Evolutionary conservation across 164 flowering plant species (phyloP).

Genomic region (Paratinospora sagittata): DNA sequence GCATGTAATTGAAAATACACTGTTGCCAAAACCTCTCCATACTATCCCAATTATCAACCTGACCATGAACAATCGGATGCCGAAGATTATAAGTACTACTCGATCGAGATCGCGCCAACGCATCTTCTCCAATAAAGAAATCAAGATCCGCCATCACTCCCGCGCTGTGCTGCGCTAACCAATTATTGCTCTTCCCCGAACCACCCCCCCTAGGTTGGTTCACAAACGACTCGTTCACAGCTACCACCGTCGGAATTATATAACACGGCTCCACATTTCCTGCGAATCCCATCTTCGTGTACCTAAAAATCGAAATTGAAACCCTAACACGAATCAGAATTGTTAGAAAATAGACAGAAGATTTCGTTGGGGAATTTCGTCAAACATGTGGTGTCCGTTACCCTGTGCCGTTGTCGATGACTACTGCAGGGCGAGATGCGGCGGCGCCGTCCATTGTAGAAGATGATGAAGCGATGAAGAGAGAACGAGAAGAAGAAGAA

Average conservation of each 20-base stretch:
- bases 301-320: conserved; percentile 37
- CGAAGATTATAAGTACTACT: conserved; percentile 74
- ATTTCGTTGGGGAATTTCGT: conserved; percentile 12
- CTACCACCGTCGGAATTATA: conserved; percentile 75
- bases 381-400: conserved; percentile 27
- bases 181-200: conserved; percentile 60
- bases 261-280: conserved; percentile 89
- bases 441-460: conserved; percentile 64
- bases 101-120: conserved; percentile 58
- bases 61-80: conserved; percentile 82
- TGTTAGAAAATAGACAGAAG: background rate
- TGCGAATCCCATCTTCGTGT: conserved; percentile 91
- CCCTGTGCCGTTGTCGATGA: conserved; percentile 98
- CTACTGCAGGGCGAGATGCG: conserved; percentile 88
- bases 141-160: conserved; percentile 99
- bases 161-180: conserved; percentile 84
- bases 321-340: background rate
- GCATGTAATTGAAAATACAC: conserved; percentile 85
- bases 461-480: background rate
- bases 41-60: conserved; percentile 95
- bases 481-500: background rate
- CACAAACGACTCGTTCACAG: conserved; percentile 79
- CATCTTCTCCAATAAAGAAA: conserved; percentile 92
- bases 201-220: conserved; percentile 48
- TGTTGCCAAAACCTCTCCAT: conserved; percentile 99